Conservation (phyloP, 768 basidiomycete species). For the Hygrophorus russula region DNA sequence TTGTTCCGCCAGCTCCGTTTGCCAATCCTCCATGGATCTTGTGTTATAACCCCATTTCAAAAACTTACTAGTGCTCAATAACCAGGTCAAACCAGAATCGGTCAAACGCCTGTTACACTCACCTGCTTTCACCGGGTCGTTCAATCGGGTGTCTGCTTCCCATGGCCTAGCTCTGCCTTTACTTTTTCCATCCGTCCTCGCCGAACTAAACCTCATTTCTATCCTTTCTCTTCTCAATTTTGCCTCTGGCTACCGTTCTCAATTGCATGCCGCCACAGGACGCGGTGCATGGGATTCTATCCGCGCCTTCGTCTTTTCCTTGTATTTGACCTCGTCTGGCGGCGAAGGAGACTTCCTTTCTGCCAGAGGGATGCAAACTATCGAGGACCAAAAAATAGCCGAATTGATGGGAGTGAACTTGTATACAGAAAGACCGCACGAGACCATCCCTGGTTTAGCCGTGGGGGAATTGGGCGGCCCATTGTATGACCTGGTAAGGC, state of each 20-base stretch:
- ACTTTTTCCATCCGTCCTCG: slow-evolving; percentile 57
- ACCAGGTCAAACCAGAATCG: slow-evolving; percentile 43
- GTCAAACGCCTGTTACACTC: slow-evolving; percentile 57
- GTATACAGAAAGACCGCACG: slow-evolving; percentile 62
- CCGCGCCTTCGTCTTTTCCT: slow-evolving; percentile 57
- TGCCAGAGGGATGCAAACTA: slow-evolving; percentile 50
- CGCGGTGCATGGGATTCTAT: slow-evolving; percentile 83
- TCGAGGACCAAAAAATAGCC: slow-evolving; percentile 49
- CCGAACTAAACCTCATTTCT: slow-evolving; percentile 77
- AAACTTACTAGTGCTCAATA: not conserved
- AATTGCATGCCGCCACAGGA: slow-evolving; percentile 59
- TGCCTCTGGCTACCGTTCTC: slow-evolving; percentile 67
- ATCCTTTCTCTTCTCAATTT: slow-evolving; percentile 75
- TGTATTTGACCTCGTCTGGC: slow-evolving; percentile 59
- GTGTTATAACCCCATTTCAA: not conserved
- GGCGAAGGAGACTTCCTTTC: slow-evolving; percentile 51
- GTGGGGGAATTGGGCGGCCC: slow-evolving; percentile 73
- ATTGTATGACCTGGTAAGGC: slow-evolving; percentile 58
- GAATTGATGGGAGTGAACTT: slow-evolving; percentile 62
- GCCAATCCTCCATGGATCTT: no score
- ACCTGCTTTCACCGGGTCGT: slow-evolving; percentile 49
- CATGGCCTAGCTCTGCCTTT: slow-evolving; percentile 75
- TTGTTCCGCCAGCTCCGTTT: no score
- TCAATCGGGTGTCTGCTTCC: slow-evolving; percentile 43
- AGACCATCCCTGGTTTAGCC: slow-evolving; percentile 52